Base-by-base conservation (phyloP, 768 basidiomycete genomes). In the Tephrocybe sp. region DNA sequence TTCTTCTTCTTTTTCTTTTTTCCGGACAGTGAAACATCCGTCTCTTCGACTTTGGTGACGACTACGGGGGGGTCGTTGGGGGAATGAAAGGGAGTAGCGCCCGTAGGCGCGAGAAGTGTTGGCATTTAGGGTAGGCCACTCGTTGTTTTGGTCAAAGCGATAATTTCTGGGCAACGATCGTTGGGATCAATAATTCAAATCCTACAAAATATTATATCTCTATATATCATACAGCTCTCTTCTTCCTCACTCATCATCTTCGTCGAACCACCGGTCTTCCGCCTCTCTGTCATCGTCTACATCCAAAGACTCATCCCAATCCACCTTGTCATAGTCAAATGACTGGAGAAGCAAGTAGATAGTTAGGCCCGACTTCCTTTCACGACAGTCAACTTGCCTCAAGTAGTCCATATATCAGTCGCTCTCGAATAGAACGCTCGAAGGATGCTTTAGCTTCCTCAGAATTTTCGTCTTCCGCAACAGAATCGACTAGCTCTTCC, bases 301-400 rank as follows among this genome's bases (percentile, higher is more conserved):
- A 57, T 86, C 86, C 66, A 85, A 76, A 33, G 69, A 70, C 47
- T 91, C 88, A 58, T 82, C 79, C 87, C 88, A 91, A 61, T 91
- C 88, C 8, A 86, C 76, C 43, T 62, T 61, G 51, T 86, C 85
- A 49, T 91, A 91, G 56, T 88, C 78, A 25, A 84, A 76, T 4
- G 75, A 72, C 88, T 91, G 60, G 19, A 47, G 25, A 45, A 38
- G 36, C 25, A 24, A 24, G n/a, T n/a, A n/a, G n/a, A n/a, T n/a
- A n/a, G 31, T 45, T 18, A 47, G 47, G 42, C 39, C 34, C 42
- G 48, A 40, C n/a, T 37, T 23, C 36, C 15, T 48, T 6, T 16
- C 16, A 23, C 43, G n/a, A 6, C 41, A 25, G n/a, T 19, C 16
- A 34, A 24, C 82, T 66, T 67, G 82, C 89, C 64, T 88, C 84